These are phyloP conservation scores for Coniochaeta prunicola DNA, from an alignment of 2,329 filamentous ascomycete genomes.

Conservation along the genomic window DNA sequence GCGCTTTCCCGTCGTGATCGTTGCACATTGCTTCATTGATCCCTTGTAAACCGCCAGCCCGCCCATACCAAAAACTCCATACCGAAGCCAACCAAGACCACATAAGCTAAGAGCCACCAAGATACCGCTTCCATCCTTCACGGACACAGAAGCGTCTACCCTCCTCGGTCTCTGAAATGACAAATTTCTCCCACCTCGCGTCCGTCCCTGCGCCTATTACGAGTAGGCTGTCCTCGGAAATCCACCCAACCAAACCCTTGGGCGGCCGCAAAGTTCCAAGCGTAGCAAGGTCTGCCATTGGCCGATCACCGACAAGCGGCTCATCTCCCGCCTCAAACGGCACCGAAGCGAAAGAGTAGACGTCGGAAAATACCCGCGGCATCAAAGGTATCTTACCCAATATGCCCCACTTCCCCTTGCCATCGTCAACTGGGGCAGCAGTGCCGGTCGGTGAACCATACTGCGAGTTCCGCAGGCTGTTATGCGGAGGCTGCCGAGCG, in stretches of 20 bases:
- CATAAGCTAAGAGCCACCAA: background rate
- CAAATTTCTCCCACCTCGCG: constrained; percentile 82
- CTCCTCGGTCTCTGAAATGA: constrained; percentile 59
- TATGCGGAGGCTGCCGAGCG: constrained; percentile 10
- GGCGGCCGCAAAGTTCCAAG: constrained; percentile 51
- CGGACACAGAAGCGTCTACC: constrained; percentile 60
- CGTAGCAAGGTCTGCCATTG: constrained; percentile 35
- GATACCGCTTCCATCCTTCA: constrained; percentile 72
- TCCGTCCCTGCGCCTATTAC: constrained; percentile 75
- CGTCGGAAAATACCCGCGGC: constrained; percentile 80
- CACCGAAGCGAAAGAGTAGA: constrained; percentile 75
- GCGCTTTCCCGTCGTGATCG: background rate
- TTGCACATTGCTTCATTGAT: background rate
- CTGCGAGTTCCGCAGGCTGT: constrained; percentile 4
- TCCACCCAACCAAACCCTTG: constrained; percentile 85
- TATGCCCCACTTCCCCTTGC: constrained; percentile 75
- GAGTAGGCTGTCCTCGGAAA: constrained; percentile 63
- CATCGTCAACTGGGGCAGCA: constrained; percentile 31
- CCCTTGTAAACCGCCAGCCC: constrained; percentile 4
- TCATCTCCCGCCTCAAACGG: constrained; percentile 83
- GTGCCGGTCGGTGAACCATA: constrained; percentile 4
- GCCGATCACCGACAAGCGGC: constrained; percentile 36
- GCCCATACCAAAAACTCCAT: background rate
- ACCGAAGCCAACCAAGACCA: background rate
- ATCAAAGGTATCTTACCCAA: constrained; percentile 77